phyloP scores from a whole-genome alignment of 2,329 filamentous ascomycete species.

The Beauveria caledonica region DNA sequence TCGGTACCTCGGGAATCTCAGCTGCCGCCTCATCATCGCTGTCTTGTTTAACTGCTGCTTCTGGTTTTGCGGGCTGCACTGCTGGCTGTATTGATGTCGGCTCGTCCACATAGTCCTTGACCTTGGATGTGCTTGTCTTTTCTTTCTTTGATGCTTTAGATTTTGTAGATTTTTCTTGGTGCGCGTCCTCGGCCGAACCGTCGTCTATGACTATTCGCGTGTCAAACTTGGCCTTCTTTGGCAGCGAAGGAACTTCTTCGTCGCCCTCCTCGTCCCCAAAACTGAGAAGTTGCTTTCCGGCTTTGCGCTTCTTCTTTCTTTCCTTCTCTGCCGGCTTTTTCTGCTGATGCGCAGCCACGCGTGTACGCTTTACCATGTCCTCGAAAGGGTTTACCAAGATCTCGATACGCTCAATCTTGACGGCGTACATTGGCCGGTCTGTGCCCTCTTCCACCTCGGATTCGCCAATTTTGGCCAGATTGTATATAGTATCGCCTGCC shows the following conservation, averaged over 20 bases:
- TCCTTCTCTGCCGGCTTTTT: slow-evolving; percentile 31
- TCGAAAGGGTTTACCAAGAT: slow-evolving; percentile 76
- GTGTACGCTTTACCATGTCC: slow-evolving; percentile 65
- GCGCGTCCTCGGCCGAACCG: slow-evolving; percentile 24
- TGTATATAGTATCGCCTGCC: slow-evolving; percentile 92
- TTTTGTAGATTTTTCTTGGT: slow-evolving; percentile 21
- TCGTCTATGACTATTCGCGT: slow-evolving; percentile 59
- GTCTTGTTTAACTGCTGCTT: neutral
- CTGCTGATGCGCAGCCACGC: slow-evolving; percentile 42
- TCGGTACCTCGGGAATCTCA: slow-evolving; percentile 19
- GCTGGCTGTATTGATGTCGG: slow-evolving; percentile 7
- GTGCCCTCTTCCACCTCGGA: slow-evolving; percentile 69
- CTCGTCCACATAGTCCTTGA: slow-evolving; percentile 19
- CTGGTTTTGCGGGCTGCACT: neutral
- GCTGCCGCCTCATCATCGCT: neutral
- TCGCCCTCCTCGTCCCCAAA: slow-evolving; percentile 66
- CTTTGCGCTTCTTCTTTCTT: slow-evolving; percentile 62
- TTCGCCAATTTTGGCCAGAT: slow-evolving; percentile 88
- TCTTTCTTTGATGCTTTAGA: slow-evolving; percentile 23
- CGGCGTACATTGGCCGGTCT: slow-evolving; percentile 79
- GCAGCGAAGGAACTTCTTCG: slow-evolving; percentile 42
- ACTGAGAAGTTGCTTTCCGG: slow-evolving; percentile 67
- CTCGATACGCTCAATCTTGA: slow-evolving; percentile 66
- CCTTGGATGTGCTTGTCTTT: slow-evolving; percentile 20
- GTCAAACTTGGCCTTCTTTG: slow-evolving; percentile 74